Percentiles rank a stretch among this genome's conserved stretches.
Conservation (phyloP, 371 early-diverging fungal species). For the Catenaria anguillulae region DNA sequence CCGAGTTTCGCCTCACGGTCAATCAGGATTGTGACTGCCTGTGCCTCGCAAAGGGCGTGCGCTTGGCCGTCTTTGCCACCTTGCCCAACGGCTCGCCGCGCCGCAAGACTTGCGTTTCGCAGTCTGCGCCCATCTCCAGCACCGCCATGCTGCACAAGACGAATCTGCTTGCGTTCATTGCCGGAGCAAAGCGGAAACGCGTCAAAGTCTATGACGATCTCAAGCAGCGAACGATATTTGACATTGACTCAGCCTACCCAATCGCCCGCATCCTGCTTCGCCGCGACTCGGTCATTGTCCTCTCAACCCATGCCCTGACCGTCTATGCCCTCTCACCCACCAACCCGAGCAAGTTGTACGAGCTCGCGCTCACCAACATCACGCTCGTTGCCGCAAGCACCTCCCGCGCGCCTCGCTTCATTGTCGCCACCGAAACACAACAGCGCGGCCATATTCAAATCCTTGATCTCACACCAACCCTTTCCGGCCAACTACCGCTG, state of each 20-base stretch:
- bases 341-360: neutral
- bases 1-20: neutral
- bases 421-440: constrained; percentile 11
- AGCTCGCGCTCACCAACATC: neutral
- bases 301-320: neutral
- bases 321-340: neutral
- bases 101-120: neutral
- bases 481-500: constrained; percentile 8
- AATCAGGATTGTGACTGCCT: neutral
- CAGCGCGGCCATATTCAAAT: constrained; percentile 75
- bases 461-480: constrained; percentile 53
- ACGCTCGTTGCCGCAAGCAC: neutral
- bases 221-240: constrained; percentile 49
- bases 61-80: neutral
- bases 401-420: neutral
- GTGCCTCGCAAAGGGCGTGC: neutral
- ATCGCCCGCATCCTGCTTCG: constrained; percentile 66
- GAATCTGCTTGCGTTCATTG: neutral
- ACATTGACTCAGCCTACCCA: constrained; percentile 64
- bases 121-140: neutral
- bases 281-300: constrained; percentile 52
- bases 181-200: neutral
- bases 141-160: constrained; percentile 2
- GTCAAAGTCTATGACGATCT: constrained; percentile 35
- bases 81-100: neutral